Evolutionary conservation across 176 grass and related monocot genomes (phyloP), one percentile per base, ranked within the genome.

Genomic region (Coix lacrymajobi): DNA sequence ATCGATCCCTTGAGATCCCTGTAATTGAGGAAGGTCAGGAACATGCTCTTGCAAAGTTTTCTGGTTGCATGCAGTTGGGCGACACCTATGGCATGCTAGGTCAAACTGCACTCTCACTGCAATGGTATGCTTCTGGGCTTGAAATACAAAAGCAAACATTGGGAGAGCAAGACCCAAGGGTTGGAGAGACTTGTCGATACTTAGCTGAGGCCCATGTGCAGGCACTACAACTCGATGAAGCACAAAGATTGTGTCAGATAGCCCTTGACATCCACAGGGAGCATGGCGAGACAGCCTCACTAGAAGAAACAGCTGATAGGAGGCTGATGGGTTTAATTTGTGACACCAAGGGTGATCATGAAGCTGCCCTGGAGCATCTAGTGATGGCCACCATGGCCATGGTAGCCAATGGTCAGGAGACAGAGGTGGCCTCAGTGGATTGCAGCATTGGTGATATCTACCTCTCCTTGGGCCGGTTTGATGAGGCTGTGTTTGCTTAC

Each of bases 191-290:
- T 64, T 98, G 90, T 64, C 85, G 90, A 28, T 98, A 98, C 66
- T 83, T 98, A 83, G 92, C 95, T 11, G 95, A 98, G 78, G 92
- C 95, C n/a, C 90, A 98, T 69, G 95, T 98, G 22, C 95, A 98
- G 68, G 90, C 95, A 32, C 71, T 98, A 34, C 95, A 98, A 84
- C 90, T 98, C 13, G 92, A 88, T 52, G 90, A 93, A 74, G 95
- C 95, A 78, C 86, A 91, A 51, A 89, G 63, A 39, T 76, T 98
- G 86, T 98, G 95, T 87, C 86, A 86, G 82, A 86, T 80, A 79
- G 95, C 90, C 54, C 88, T 98, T 68, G 92, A 93, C 39, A 95
- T 98, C 45, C 95, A 98, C 28, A 85, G 79, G 79, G 90, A 91
- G 71, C 85, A 83, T 11, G 88, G 86, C 0, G 90, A 93, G 61